Evolutionary conservation across 495 filamentous ascomycete genomes (phyloP).

Genomic region (Trichoderma gamsii): DNA sequence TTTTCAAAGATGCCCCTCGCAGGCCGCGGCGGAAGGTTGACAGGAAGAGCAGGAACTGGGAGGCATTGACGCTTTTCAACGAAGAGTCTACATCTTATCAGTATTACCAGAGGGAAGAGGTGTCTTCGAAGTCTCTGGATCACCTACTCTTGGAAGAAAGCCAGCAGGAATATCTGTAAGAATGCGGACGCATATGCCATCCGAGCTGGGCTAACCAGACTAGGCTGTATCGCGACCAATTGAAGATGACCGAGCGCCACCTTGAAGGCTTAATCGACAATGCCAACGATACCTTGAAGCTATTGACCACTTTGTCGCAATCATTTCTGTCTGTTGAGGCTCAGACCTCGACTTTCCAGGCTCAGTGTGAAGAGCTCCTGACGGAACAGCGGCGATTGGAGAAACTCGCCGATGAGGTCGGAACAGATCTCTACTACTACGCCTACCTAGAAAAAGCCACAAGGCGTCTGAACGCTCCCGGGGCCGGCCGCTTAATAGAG

Average conservation of each 20-base stretch:
- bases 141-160: slow-evolving; percentile 68
- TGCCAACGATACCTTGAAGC: slow-evolving; percentile 63
- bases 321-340: slow-evolving; percentile 81
- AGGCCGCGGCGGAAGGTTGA: slow-evolving; percentile 32
- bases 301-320: slow-evolving; percentile 68
- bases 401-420: slow-evolving; percentile 73
- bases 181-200: slow-evolving; percentile 8
- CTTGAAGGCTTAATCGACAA: slow-evolving; percentile 72
- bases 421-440: slow-evolving; percentile 83
- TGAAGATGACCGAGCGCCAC: slow-evolving; percentile 71
- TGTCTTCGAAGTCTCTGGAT: slow-evolving; percentile 44
- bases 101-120: slow-evolving; percentile 48
- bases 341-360: slow-evolving; percentile 85
- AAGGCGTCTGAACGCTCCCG: slow-evolving; percentile 82
- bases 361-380: slow-evolving; percentile 81
- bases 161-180: slow-evolving; percentile 80
- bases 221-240: slow-evolving; percentile 71
- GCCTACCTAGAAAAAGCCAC: slow-evolving; percentile 87
- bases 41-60: slow-evolving; percentile 33
- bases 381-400: slow-evolving; percentile 70
- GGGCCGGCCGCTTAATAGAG: slow-evolving; percentile 74
- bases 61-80: slow-evolving; percentile 32
- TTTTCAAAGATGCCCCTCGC: slow-evolving; percentile 39
- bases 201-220: slow-evolving; percentile 3
- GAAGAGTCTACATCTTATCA: slow-evolving; percentile 38